Conservation (phyloP, 2,329 filamentous ascomycete species). For the Davidsoniella virescens region DNA sequence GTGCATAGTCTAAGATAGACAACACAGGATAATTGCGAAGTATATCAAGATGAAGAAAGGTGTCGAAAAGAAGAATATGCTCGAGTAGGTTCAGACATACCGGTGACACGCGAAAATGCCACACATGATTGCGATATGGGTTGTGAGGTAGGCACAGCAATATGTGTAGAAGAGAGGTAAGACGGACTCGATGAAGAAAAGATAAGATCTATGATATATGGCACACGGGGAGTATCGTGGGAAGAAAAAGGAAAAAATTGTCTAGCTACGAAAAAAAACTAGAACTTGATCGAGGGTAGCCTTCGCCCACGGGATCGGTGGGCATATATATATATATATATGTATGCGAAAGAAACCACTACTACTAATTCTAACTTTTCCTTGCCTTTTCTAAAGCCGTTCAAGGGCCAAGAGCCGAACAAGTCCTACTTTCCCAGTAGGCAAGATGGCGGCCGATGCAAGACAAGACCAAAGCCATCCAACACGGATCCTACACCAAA, state of each 20-base stretch:
- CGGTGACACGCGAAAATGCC: slow-evolving; percentile 91
- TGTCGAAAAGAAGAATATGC: background rate
- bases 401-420: too few relatives aligned
- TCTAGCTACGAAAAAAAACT: background rate
- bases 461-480: too few relatives aligned
- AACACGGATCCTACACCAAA: too few relatives aligned
- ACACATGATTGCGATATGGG: slow-evolving; percentile 47
- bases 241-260: background rate
- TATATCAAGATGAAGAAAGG: too few relatives aligned
- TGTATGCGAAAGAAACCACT: too few relatives aligned
- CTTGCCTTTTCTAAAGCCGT: too few relatives aligned
- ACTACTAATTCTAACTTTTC: too few relatives aligned
- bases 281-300: background rate
- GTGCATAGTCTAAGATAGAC: background rate
- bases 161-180: background rate
- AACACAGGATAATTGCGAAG: too few relatives aligned
- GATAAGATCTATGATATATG: background rate
- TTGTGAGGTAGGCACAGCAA: background rate
- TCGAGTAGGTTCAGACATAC: slow-evolving; percentile 33
- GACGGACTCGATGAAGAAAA: too few relatives aligned
- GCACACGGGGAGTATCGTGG: background rate
- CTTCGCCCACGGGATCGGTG: background rate
- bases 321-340: too few relatives aligned
- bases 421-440: too few relatives aligned
- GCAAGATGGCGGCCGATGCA: too few relatives aligned